phyloP scores from a whole-genome alignment of 352 stramenopile genomes.

The Phytopythium vexans region DNA sequence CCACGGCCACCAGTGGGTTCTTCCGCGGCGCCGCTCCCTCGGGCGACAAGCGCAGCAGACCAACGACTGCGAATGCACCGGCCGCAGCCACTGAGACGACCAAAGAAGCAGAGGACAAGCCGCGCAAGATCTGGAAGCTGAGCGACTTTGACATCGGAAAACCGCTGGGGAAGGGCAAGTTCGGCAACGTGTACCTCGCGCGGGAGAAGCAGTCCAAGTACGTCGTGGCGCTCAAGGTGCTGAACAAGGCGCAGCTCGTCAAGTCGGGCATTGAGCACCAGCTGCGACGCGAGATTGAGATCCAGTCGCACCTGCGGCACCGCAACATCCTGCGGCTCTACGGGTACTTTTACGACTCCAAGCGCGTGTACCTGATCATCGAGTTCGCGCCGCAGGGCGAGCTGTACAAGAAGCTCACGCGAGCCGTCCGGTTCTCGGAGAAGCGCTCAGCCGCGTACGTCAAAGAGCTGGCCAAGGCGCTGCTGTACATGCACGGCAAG shows the following conservation, averaged over 20 bases:
- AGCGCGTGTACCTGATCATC: constrained; percentile 99
- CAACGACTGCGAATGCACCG: background rate
- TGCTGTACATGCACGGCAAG: constrained; percentile 98
- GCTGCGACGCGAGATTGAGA: constrained; percentile 99
- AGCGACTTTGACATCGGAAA: constrained; percentile 99
- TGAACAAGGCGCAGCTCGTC: constrained; percentile 97
- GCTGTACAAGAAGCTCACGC: constrained; percentile 98
- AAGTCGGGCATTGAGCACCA: constrained; percentile 98
- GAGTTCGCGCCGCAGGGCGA: constrained; percentile 98
- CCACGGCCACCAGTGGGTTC: background rate
- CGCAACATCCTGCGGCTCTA: constrained; percentile 97
- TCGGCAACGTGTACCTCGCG: constrained; percentile 98
- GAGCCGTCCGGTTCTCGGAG: constrained; percentile 92
- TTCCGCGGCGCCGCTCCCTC: too few relatives aligned
- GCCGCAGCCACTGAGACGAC: background rate
- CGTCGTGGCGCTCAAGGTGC: constrained; percentile 98
- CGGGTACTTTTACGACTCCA: constrained; percentile 98
- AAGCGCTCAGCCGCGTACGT: constrained; percentile 93
- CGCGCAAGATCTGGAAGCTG: constrained; percentile 86
- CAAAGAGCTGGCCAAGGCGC: constrained; percentile 90
- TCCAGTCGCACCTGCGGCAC: constrained; percentile 98
- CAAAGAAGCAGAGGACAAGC: constrained; percentile 7
- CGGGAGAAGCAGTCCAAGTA: constrained; percentile 97
- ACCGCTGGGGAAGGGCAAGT: constrained; percentile 97
- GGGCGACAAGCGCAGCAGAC: background rate